Evolutionary conservation across 148 eudicot species (phyloP).

Genomic region (Amaranthus cruentus): DNA sequence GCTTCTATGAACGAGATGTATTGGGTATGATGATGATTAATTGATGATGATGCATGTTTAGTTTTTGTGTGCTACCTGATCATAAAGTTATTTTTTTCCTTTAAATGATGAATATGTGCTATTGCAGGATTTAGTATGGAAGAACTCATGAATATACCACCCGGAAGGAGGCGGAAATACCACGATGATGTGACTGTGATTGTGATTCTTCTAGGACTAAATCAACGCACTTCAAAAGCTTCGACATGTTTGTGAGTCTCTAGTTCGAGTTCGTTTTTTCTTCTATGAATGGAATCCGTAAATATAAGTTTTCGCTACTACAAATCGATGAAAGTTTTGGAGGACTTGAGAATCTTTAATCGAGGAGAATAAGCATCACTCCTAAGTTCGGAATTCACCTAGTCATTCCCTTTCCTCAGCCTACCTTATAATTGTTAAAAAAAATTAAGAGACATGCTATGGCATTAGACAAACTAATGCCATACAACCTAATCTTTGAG

Average conservation of each 20-base stretch:
- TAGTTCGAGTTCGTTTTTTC: neutral
- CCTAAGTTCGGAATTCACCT: too few relatives aligned
- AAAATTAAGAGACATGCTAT: too few relatives aligned
- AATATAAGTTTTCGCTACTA: slow-evolving; percentile 22
- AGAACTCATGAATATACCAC: slow-evolving; percentile 75
- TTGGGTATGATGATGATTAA: too few relatives aligned
- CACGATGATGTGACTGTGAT: slow-evolving; percentile 92
- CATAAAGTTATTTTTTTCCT: too few relatives aligned
- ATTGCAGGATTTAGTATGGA: slow-evolving; percentile 66
- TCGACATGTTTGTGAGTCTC: slow-evolving; percentile 56
- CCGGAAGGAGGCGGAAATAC: slow-evolving; percentile 85
- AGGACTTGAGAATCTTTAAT: neutral
- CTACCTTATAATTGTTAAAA: too few relatives aligned
- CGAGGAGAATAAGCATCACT: too few relatives aligned
- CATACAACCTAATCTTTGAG: too few relatives aligned
- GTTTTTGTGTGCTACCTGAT: too few relatives aligned
- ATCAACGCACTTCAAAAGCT: slow-evolving; percentile 79
- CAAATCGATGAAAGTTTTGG: slow-evolving; percentile 4
- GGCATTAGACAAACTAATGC: too few relatives aligned
- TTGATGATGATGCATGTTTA: too few relatives aligned
- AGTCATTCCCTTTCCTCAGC: too few relatives aligned
- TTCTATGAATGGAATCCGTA: slow-evolving; percentile 8
- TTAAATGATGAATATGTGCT: neutral
- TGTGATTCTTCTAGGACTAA: slow-evolving; percentile 67
- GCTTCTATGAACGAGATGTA: too few relatives aligned